These are phyloP conservation scores for Aspergillus puulaauensis DNA, from an alignment of 2,329 filamentous ascomycete genomes.

Conservation along the genomic window DNA sequence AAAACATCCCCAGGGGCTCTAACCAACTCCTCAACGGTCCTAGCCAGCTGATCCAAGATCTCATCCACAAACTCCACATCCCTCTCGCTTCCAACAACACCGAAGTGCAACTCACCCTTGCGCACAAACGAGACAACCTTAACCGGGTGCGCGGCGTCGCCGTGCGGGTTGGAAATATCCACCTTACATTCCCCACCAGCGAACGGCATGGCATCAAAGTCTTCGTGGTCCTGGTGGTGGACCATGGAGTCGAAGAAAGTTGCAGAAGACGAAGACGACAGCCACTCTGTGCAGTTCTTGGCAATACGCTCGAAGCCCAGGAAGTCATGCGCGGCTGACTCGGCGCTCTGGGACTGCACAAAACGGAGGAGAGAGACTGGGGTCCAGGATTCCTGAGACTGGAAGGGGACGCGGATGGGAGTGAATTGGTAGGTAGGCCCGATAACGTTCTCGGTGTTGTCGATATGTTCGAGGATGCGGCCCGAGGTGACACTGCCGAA, in stretches of 20 bases:
- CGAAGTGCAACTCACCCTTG: constrained; percentile 60
- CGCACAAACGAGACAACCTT: constrained; percentile 46
- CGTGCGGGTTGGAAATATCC: constrained; percentile 61
- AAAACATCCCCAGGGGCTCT: background rate
- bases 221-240: constrained; percentile 58
- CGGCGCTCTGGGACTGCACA: constrained; percentile 55
- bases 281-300: constrained; percentile 48
- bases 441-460: constrained; percentile 53
- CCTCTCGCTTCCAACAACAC: constrained; percentile 55
- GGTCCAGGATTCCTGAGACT: constrained; percentile 43
- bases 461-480: constrained; percentile 53
- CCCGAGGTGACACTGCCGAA: constrained; percentile 66
- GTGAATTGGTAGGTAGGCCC: constrained; percentile 59
- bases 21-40: constrained; percentile 41
- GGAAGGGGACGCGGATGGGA: constrained; percentile 58
- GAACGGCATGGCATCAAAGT: constrained; percentile 55
- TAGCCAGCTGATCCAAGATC: constrained; percentile 52
- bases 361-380: constrained; percentile 48
- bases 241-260: constrained; percentile 58
- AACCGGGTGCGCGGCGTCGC: constrained; percentile 42
- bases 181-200: constrained; percentile 41
- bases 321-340: constrained; percentile 53
- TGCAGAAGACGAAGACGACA: constrained; percentile 19
- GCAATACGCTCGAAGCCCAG: constrained; percentile 53
- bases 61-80: constrained; percentile 51